Percentiles rank a stretch among this genome's conserved stretches.
Conservation (phyloP, 2,329 filamentous ascomycete genomes). For the Aureobasidium vineae region DNA sequence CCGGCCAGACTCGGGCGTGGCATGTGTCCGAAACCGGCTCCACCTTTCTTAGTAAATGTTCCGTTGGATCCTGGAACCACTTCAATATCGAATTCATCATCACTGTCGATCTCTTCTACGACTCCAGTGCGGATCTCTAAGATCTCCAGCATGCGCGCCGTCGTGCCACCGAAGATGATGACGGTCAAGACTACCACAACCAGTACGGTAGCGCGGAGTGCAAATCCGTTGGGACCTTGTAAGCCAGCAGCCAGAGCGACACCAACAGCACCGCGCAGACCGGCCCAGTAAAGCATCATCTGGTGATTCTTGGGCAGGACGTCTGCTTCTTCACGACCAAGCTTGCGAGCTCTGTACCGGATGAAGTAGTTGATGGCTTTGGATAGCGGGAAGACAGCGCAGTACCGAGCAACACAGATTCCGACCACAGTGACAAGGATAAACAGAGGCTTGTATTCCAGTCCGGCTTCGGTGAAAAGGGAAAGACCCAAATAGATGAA, state of each 20-base stretch:
- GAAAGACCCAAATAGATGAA: constrained; percentile 98
- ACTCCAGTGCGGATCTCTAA: constrained; percentile 94
- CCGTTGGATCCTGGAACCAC: constrained; percentile 61
- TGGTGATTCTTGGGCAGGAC: constrained; percentile 95
- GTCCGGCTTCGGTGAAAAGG: constrained; percentile 83
- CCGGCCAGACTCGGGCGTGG: constrained; percentile 59
- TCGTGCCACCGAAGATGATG: constrained; percentile 98
- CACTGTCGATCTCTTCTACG: constrained; percentile 93
- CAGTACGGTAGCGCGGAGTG: constrained; percentile 89
- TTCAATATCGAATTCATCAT: constrained; percentile 98
- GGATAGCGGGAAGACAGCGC: constrained; percentile 91
- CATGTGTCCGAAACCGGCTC: constrained; percentile 72
- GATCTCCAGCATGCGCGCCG: constrained; percentile 96
- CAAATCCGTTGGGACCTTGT: constrained; percentile 67
- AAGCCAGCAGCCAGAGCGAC: constrained; percentile 90
- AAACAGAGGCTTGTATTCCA: constrained; percentile 90
- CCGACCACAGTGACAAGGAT: constrained; percentile 90
- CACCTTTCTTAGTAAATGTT: constrained; percentile 77
- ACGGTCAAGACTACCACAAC: constrained; percentile 97
- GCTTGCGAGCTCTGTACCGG: constrained; percentile 74
- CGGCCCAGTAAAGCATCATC: constrained; percentile 99
- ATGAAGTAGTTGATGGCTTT: constrained; percentile 89
- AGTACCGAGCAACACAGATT: constrained; percentile 88
- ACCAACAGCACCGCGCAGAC: constrained; percentile 89
- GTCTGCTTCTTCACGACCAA: constrained; percentile 73